Conservation (phyloP, 768 basidiomycete species). For the Crassisporium funariophilum region DNA sequence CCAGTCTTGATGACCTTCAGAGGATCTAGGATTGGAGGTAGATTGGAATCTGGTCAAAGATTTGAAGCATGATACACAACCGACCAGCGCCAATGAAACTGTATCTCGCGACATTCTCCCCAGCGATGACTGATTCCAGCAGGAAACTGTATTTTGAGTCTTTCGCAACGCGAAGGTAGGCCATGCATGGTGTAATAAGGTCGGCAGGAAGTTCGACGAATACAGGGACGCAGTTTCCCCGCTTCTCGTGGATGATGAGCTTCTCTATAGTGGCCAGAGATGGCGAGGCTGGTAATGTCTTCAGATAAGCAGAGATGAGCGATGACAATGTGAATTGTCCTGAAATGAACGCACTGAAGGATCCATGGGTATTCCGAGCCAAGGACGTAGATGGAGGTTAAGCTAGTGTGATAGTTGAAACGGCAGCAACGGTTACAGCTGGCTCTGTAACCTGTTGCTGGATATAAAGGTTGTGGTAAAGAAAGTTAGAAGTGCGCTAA, state of each 20-base stretch:
- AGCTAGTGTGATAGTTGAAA: no score
- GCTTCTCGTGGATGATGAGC: conserved; percentile 78
- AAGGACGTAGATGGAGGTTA: no score
- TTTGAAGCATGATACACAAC: conserved; percentile 13
- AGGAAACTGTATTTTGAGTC: conserved; percentile 95
- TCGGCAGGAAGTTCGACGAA: conserved; percentile 94
- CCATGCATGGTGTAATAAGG: conserved; percentile 94
- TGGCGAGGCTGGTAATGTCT: conserved; percentile 73
- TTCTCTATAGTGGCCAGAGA: conserved; percentile 74
- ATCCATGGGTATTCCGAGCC: conserved; percentile 53
- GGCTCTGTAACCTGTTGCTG: no score
- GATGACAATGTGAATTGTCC: neutral
- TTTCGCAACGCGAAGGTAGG: conserved; percentile 90
- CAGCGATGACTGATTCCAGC: conserved; percentile 88
- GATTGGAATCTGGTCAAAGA: neutral
- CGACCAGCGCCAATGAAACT: conserved; percentile 95
- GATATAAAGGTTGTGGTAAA: no score
- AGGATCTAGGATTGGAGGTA: conserved; percentile 62
- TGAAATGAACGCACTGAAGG: conserved; percentile 41
- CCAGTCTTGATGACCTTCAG: conserved; percentile 91
- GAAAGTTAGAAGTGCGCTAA: no score
- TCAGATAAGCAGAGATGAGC: conserved; percentile 4
- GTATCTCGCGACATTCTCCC: conserved; percentile 90
- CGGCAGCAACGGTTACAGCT: neutral
- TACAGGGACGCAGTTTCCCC: conserved; percentile 91